A percentile compares a stretch with the other conserved stretches of the same genome.
These are phyloP conservation scores for Borovskyia barvae DNA, from an alignment of 208 protist genomes.

Conservation along the genomic window DNA sequence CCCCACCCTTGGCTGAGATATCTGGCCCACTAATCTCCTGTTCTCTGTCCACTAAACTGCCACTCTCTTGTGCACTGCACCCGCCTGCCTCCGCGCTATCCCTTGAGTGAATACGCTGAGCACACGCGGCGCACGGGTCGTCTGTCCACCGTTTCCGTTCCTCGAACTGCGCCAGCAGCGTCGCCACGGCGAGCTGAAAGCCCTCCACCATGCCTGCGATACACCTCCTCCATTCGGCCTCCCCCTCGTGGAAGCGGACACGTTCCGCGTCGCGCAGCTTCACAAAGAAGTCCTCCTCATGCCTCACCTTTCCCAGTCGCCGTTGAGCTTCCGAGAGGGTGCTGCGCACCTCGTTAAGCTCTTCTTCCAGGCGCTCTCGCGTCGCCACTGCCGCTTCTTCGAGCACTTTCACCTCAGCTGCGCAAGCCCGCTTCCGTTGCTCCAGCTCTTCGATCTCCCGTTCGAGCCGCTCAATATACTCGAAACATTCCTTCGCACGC, in stretches of 20 bases:
- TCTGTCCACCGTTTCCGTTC: slow-evolving; percentile 22
- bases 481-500: slow-evolving; percentile 11
- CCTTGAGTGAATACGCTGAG: slow-evolving; percentile 4
- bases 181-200: slow-evolving; percentile 7
- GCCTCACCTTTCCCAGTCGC: not conserved
- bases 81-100: no score
- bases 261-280: not conserved
- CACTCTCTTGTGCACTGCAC: no score
- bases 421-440: not conserved
- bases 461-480: not conserved
- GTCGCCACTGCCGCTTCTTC: not conserved
- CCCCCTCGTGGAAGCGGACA: not conserved
- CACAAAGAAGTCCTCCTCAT: not conserved
- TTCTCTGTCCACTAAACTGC: no score
- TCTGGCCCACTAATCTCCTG: no score
- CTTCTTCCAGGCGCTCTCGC: slow-evolving; percentile 2
- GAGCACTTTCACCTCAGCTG: not conserved
- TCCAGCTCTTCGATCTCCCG: not conserved
- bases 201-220: slow-evolving; percentile 4
- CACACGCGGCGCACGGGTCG: slow-evolving; percentile 8
- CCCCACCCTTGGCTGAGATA: no score
- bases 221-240: not conserved
- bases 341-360: not conserved
- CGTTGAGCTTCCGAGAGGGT: not conserved
- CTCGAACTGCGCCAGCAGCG: slow-evolving; percentile 5